Base-by-base conservation (phyloP, 345 rosid genomes). In the Schrenkiella parvula region DNA sequence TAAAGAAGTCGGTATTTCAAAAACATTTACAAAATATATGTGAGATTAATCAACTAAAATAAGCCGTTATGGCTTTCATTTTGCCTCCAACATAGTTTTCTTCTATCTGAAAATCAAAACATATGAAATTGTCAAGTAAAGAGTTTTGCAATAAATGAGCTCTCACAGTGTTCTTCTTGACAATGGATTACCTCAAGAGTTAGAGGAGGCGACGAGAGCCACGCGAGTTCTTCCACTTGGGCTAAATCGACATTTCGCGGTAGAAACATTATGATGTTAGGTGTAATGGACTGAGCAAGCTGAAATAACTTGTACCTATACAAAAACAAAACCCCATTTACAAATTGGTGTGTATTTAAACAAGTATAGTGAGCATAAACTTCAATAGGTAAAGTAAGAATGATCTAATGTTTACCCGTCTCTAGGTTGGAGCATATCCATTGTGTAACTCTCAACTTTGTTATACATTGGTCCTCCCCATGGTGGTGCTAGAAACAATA, bases 381-480 rank as follows among this genome's bases (percentile, higher is more conserved):
- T 21, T 32, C 13, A 22, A 51, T 0, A 48, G 0, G 19, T 22
- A 28, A n/a, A n/a, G n/a, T n/a, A n/a, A n/a, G n/a, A n/a, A n/a
- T 1, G n/a, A 39, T 7, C 14, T 4, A 8, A 2, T 53, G 41
- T 68, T n/a, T n/a, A n/a, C n/a, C 85, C 80, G 5, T 79, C 80
- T 76, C 22, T 76, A 4, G 84, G 88, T 77, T 68, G 64, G 12
- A 84, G 77, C 78, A 84, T 65, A 69, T 80, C 77, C 73, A 82
- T 56, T 42, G 47, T 78, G 43, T 61, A 84, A 54, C 51, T 79
- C 77, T 73, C 73, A 31, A 71, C 41, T 52, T 64, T 41, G 53
- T 29, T 82, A 64, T 82, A 84, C 32, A 75, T 75, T 21, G 88
- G 84, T 39, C 83, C 84, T 55, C 88, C 83, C 86, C 84, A 84